Percentiles rank a stretch among this genome's conserved stretches.
Evolutionary conservation across 2,329 filamentous ascomycete species (phyloP).

Genomic region (Gnomoniopsis sp.): DNA sequence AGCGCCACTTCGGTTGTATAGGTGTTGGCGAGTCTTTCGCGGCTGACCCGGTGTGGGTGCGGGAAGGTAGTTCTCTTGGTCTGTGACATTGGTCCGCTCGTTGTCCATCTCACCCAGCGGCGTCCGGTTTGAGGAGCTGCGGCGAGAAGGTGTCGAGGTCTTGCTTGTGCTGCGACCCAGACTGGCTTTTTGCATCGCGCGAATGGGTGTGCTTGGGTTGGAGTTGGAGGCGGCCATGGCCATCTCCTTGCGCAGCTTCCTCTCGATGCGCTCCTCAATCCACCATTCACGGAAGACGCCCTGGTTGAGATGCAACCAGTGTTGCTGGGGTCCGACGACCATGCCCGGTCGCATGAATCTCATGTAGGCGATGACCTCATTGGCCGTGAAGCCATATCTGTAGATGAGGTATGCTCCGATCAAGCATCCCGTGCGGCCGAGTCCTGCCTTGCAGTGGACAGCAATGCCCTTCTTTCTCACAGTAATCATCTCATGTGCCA

Average conservation of each 20-base stretch:
- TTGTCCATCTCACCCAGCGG: slow-evolving; percentile 93
- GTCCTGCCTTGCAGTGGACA: slow-evolving; percentile 96
- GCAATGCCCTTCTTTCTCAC: slow-evolving; percentile 89
- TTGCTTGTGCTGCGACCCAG: slow-evolving; percentile 61
- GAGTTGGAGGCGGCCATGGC: slow-evolving; percentile 34
- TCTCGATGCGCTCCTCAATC: slow-evolving; percentile 82
- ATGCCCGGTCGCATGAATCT: slow-evolving; percentile 98
- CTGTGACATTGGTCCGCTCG: slow-evolving; percentile 64
- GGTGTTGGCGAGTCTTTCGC: slow-evolving; percentile 79
- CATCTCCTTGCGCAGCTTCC: slow-evolving; percentile 59
- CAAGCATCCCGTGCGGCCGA: slow-evolving; percentile 90
- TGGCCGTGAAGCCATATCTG: slow-evolving; percentile 93
- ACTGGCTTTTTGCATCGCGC: slow-evolving; percentile 57
- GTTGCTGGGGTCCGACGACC: slow-evolving; percentile 97
- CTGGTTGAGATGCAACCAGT: slow-evolving; percentile 98
- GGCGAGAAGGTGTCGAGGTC: slow-evolving; percentile 81
- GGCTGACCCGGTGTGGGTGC: slow-evolving; percentile 95
- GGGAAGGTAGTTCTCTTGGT: slow-evolving; percentile 88
- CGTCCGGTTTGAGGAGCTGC: slow-evolving; percentile 69
- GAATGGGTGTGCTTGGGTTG: slow-evolving; percentile 58
- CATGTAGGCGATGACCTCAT: slow-evolving; percentile 97
- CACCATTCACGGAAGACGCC: slow-evolving; percentile 98
- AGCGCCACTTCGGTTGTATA: slow-evolving; percentile 55
- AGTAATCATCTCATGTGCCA: slow-evolving; percentile 92
- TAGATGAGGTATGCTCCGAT: slow-evolving; percentile 99